phyloP scores from a whole-genome alignment of 2,329 filamentous ascomycete genomes.

The Monosporascus sp. region DNA sequence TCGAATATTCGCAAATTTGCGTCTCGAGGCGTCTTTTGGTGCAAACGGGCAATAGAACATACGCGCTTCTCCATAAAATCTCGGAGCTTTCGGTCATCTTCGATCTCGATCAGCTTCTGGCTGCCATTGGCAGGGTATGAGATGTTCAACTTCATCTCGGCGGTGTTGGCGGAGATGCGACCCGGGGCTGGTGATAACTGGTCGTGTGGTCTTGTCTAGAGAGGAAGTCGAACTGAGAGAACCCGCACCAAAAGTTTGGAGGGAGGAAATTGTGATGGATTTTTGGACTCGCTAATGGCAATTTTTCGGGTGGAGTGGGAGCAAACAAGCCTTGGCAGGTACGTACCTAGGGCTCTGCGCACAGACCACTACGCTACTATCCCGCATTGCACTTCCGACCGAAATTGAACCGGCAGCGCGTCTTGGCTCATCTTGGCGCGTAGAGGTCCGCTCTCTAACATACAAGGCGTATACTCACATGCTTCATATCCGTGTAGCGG shows the following conservation, averaged over 20 bases:
- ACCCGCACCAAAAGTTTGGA: slow-evolving; percentile 15
- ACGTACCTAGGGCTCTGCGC: slow-evolving; percentile 20
- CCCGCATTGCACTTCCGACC: neutral
- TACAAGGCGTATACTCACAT: neutral
- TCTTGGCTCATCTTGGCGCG: too few relatives aligned
- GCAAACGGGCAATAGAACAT: slow-evolving; percentile 34
- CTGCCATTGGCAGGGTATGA: slow-evolving; percentile 97
- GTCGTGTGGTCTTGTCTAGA: slow-evolving; percentile 19
- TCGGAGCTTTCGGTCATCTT: slow-evolving; percentile 98
- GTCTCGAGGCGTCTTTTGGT: too few relatives aligned
- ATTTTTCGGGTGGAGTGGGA: slow-evolving; percentile 19
- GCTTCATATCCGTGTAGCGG: neutral
- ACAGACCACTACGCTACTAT: slow-evolving; percentile 11
- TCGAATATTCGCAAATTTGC: too few relatives aligned
- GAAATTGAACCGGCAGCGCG: too few relatives aligned
- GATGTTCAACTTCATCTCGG: slow-evolving; percentile 71
- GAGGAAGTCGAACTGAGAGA: slow-evolving; percentile 24
- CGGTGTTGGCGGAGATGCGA: slow-evolving; percentile 31
- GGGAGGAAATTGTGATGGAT: slow-evolving; percentile 16
- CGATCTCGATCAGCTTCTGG: slow-evolving; percentile 98
- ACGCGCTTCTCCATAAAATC: slow-evolving; percentile 98
- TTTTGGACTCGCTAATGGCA: slow-evolving; percentile 25
- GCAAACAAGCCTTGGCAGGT: slow-evolving; percentile 16
- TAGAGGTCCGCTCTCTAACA: neutral
- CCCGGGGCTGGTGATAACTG: slow-evolving; percentile 6